These are phyloP conservation scores for Arthroderma sp. DNA, from an alignment of 2,329 filamentous ascomycete genomes.

Conservation along the genomic window DNA sequence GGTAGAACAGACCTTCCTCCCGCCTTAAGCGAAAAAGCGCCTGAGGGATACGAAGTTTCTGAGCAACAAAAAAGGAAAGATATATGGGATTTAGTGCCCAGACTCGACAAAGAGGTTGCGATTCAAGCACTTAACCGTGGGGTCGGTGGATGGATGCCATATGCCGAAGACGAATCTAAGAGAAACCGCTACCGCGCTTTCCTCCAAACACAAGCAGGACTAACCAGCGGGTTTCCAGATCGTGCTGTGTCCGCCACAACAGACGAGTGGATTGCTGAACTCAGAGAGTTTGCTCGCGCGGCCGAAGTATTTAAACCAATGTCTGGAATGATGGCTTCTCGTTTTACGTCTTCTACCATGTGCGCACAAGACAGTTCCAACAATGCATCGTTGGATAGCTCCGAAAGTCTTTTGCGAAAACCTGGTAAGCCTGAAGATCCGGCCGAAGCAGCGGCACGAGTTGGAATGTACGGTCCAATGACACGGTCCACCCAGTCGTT, in stretches of 20 bases:
- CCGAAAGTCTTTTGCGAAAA: conserved; percentile 33
- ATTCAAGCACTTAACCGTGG: conserved; percentile 55
- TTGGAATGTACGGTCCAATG: conserved; percentile 88
- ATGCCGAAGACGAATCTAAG: conserved; percentile 69
- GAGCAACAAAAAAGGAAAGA: conserved; percentile 50
- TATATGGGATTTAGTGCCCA: conserved; percentile 47
- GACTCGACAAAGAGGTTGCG: conserved; percentile 53
- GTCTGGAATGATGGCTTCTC: conserved; percentile 80
- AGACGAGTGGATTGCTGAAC: conserved; percentile 68
- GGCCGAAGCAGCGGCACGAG: conserved; percentile 69
- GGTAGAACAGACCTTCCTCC: conserved; percentile 66
- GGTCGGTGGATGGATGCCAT: conserved; percentile 60
- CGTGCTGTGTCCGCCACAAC: conserved; percentile 39
- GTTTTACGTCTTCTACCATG: conserved; percentile 61
- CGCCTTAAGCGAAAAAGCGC: conserved; percentile 58
- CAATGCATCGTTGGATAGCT: conserved; percentile 26
- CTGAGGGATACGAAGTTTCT: conserved; percentile 48
- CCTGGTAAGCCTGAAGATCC: conserved; percentile 55
- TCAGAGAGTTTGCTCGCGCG: conserved; percentile 62
- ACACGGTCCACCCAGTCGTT: conserved; percentile 62
- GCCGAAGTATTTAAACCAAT: conserved; percentile 81
- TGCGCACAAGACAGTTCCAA: conserved; percentile 22
- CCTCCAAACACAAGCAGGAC: conserved; percentile 61
- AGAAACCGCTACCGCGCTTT: conserved; percentile 68
- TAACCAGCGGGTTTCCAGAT: conserved; percentile 45